Percentiles rank a stretch among this genome's conserved stretches.
Evolutionary conservation across 306 rosid genomes (phyloP).

Genomic region (Vigna unguiculata): DNA sequence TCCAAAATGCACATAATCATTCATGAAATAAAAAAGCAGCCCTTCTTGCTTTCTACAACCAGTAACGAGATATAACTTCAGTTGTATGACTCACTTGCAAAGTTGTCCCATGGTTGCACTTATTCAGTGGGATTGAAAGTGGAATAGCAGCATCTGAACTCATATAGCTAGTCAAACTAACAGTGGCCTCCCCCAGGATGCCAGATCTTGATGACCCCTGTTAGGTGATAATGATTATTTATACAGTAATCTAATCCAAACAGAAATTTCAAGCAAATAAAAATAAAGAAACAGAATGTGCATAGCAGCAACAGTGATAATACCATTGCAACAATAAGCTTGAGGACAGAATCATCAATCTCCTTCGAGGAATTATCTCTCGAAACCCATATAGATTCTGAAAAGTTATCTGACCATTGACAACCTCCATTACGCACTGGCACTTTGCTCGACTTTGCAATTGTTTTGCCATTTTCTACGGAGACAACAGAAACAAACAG

Average conservation of each 20-base stretch:
- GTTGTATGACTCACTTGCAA: constrained; percentile 58
- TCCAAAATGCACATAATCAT: constrained; percentile 35
- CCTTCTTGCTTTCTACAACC: constrained; percentile 13
- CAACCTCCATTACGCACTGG: constrained; percentile 62
- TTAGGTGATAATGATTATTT: constrained; percentile 13
- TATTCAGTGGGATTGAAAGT: constrained; percentile 60
- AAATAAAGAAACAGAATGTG: constrained; percentile 32
- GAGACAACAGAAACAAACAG: constrained; percentile 62
- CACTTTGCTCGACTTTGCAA: constrained; percentile 56
- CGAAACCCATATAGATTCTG: constrained; percentile 57
- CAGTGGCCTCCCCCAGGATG: constrained; percentile 65
- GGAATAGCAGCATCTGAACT: constrained; percentile 57
- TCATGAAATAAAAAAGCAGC: constrained; percentile 24
- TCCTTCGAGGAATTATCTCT: constrained; percentile 53
- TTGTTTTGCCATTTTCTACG: constrained; percentile 56
- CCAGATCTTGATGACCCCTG: constrained; percentile 68
- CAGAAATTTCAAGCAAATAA: constrained; percentile 32
- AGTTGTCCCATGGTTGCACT: constrained; percentile 60
- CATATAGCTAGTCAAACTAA: constrained; percentile 55
- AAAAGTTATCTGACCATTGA: constrained; percentile 63
- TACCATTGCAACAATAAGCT: constrained; percentile 69
- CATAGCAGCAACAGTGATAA: constrained; percentile 35
- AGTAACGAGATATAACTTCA: constrained; percentile 27
- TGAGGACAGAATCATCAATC: constrained; percentile 53
- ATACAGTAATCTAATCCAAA: constrained; percentile 36